Percentiles rank a stretch among this genome's conserved stretches.
Conservation (phyloP, 257 asterid species). For the Fraxinus americana region DNA sequence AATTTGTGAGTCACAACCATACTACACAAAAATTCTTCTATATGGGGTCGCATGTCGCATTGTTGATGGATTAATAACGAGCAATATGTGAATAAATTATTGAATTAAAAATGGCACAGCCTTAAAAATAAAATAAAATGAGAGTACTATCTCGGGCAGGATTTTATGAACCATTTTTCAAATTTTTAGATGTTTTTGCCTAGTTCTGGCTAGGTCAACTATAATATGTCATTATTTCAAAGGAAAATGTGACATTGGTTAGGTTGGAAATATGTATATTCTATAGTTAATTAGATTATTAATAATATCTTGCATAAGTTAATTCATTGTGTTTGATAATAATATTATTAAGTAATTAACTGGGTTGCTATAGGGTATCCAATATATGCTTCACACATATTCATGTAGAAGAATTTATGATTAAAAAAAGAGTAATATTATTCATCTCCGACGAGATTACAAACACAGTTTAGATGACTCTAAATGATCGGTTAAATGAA, state of each 20-base stretch:
- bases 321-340: neutral
- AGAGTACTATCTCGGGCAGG: neutral
- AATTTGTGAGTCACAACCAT: neutral
- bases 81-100: neutral
- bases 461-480: no score
- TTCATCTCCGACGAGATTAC: no score
- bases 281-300: neutral
- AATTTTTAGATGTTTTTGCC: neutral
- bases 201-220: neutral
- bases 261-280: neutral
- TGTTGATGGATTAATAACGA: neutral
- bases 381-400: no score
- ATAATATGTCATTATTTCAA: conserved; percentile 14
- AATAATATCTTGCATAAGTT: neutral
- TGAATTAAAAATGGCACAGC: neutral
- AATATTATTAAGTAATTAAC: neutral
- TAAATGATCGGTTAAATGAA: no score
- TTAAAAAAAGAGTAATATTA: no score
- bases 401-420: no score
- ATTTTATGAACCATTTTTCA: neutral
- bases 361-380: neutral
- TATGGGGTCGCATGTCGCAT: neutral
- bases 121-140: neutral
- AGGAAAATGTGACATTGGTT: conserved; percentile 22
- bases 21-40: neutral